Percentiles rank a stretch among this genome's conserved stretches.
Conservation (phyloP, 306 rosid genomes). For the Quercus wislizeni region DNA sequence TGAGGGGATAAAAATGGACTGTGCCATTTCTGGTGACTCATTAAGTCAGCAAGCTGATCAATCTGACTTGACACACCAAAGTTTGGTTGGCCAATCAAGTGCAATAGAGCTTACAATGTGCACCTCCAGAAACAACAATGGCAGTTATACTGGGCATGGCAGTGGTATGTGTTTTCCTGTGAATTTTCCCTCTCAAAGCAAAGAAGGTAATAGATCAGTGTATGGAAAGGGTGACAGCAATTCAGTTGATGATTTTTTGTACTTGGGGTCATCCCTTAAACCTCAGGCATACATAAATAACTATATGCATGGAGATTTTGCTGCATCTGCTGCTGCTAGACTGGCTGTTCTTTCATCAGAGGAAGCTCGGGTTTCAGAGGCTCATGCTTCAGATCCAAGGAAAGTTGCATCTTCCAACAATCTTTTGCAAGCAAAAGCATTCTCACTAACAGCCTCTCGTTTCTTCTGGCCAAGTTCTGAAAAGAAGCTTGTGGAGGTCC, state of each 20-base stretch:
- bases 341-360: constrained; percentile 67
- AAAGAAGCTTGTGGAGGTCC: constrained; percentile 90
- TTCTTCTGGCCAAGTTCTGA: constrained; percentile 97
- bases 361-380: constrained; percentile 61
- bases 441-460: constrained; percentile 72
- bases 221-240: constrained; percentile 38
- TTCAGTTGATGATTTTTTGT: constrained; percentile 32
- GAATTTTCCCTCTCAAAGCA: constrained; percentile 41
- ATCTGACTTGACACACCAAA: constrained; percentile 30
- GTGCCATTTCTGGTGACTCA: constrained; percentile 31
- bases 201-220: constrained; percentile 38
- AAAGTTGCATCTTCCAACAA: constrained; percentile 50
- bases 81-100: constrained; percentile 35
- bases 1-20: constrained; percentile 35
- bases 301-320: constrained; percentile 87
- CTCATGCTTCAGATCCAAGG: constrained; percentile 53
- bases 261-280: constrained; percentile 62
- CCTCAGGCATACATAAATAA: constrained; percentile 72
- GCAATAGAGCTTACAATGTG: constrained; percentile 22
- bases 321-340: constrained; percentile 94
- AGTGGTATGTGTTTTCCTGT: constrained; percentile 29
- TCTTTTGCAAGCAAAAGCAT: constrained; percentile 81
- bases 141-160: constrained; percentile 27
- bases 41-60: constrained; percentile 30
- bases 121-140: constrained; percentile 32